Evolutionary conservation across 768 basidiomycete species (phyloP).

Genomic region (Amanita pallidorosea): DNA sequence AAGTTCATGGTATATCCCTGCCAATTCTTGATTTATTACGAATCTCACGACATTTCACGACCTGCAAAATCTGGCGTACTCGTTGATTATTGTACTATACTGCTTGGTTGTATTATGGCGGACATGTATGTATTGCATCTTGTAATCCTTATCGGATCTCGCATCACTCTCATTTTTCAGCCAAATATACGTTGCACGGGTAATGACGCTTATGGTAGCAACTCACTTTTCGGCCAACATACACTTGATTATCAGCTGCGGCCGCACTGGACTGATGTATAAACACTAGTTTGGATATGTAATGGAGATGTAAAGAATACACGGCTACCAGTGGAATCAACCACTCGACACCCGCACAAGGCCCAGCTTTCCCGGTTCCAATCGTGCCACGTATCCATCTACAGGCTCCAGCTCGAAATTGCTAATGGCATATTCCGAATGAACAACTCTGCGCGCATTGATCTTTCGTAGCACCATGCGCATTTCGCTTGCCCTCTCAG

Average conservation of each 20-base stretch:
- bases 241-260: too few species aligned
- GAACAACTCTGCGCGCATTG: constrained; percentile 61
- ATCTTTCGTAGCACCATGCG: constrained; percentile 54
- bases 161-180: background rate
- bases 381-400: constrained; percentile 43
- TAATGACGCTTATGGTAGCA: too few species aligned
- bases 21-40: background rate
- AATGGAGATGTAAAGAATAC: background rate
- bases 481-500: constrained; percentile 28
- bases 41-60: constrained; percentile 1
- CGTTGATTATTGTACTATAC: too few species aligned
- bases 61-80: background rate
- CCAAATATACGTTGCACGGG: too few species aligned
- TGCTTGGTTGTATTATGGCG: constrained; percentile 25
- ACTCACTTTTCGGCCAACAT: too few species aligned
- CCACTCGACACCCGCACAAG: constrained; percentile 16
- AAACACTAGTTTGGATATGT: background rate
- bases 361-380: constrained; percentile 48
- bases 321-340: background rate
- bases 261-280: background rate
- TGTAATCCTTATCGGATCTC: background rate
- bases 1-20: constrained; percentile 3
- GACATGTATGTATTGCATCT: constrained; percentile 16
- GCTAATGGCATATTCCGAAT: constrained; percentile 56
- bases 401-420: constrained; percentile 60